These are phyloP conservation scores for Epichloe sibirici DNA, from an alignment of 2,329 filamentous ascomycete genomes.

Conservation along the genomic window DNA sequence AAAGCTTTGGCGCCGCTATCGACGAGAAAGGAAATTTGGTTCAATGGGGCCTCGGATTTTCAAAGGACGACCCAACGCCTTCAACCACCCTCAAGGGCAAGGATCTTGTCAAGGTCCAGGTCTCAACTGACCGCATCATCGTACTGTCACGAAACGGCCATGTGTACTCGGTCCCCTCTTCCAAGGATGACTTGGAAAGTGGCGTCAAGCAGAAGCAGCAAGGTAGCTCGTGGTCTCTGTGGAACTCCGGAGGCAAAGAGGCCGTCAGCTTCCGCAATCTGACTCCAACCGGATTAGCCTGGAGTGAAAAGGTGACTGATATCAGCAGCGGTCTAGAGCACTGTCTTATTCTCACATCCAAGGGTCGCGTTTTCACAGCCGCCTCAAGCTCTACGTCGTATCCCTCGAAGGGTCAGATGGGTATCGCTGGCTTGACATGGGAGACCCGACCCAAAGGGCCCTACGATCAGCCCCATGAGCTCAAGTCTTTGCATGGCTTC, in stretches of 20 bases:
- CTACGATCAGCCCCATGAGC: conserved; percentile 73
- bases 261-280: conserved; percentile 60
- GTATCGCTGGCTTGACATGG: conserved; percentile 75
- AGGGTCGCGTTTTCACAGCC: conserved; percentile 79
- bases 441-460: conserved; percentile 60
- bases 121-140: conserved; percentile 75
- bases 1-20: conserved; percentile 73
- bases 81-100: conserved; percentile 67
- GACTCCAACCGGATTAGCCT: conserved; percentile 49
- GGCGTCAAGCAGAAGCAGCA: conserved; percentile 50
- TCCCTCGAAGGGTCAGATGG: conserved; percentile 75
- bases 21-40: conserved; percentile 78
- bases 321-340: conserved; percentile 76
- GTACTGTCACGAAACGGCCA: conserved; percentile 61
- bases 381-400: conserved; percentile 68
- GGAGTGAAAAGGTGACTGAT: conserved; percentile 61
- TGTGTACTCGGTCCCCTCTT: conserved; percentile 76
- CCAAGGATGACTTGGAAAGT: conserved; percentile 54
- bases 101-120: conserved; percentile 60
- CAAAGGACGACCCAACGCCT: conserved; percentile 50
- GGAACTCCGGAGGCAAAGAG: conserved; percentile 29
- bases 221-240: conserved; percentile 59
- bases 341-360: conserved; percentile 70
- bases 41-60: conserved; percentile 80
- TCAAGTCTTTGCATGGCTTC: conserved; percentile 58